Evolutionary conservation across 108 stramenopile genomes (phyloP), one percentile per base, ranked within the genome.

Genomic region (Chaetoceros muelleri): DNA sequence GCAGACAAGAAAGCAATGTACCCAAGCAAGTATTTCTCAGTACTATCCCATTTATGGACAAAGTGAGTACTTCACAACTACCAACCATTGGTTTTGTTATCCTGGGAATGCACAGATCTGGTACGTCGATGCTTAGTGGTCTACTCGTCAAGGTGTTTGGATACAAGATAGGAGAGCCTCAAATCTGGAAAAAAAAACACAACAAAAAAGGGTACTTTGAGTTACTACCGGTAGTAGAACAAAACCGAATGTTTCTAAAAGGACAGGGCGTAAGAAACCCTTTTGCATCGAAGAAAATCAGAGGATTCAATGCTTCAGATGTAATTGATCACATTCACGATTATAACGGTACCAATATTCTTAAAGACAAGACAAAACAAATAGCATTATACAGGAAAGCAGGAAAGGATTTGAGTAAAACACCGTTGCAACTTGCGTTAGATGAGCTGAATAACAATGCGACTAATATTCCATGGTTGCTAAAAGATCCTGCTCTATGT

Each of bases 151-250:
- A 69, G 27, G 80, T 76, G n/a, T 74, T 75, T 44, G 86, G 84
- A 24, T 83, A 87, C 57, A 66, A 78, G 21, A 78, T 81, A 2
- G 93, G 93, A 30, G 80, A 80, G 2, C 77, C 77, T 31, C 54
- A 71, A 23, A 82, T 77, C 48, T n/a, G n/a, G n/a, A 28, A 54
- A 44, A 53, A 64, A 18, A 78, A 76, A 66, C 90, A 95, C 61
- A 95, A 95, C 50, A 80, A 80, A 53, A 90, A 88, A 57, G 94
- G 90, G 28, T 94, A 92, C 53, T 95, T 83, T 60, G 94, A 95
- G 55, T 71, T 78, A 25, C 55, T 82, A 20, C 84, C 87, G 26
- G 76, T 81, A 22, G 94, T 95, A 0, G 52, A 86, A 20, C 87
- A 90, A 61, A 89, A 91, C 59, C 90, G 92, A 65, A 80, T 83